Conservation (phyloP, 1,139 yeast species). For the Yamadazyma triangularis region DNA sequence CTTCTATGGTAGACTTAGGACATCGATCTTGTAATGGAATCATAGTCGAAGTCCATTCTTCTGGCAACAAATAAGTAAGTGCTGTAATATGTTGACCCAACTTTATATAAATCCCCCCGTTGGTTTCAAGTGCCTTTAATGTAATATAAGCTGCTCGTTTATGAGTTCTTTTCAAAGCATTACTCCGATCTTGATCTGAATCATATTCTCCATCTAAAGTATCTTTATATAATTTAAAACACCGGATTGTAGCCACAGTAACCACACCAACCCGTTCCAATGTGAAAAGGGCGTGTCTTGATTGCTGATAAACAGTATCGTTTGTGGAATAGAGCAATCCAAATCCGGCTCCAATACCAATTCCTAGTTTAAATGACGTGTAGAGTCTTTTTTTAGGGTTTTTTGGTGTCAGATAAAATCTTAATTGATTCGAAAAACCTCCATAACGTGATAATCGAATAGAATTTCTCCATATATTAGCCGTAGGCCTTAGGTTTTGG, state of each 20-base stretch:
- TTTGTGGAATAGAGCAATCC: conserved; percentile 29
- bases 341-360: conserved; percentile 27
- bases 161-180: conserved; percentile 59
- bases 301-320: conserved; percentile 20
- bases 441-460: no score
- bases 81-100: conserved; percentile 94
- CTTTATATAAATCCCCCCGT: conserved; percentile 92
- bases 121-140: conserved; percentile 69
- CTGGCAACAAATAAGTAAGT: conserved; percentile 82
- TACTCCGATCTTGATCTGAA: conserved; percentile 43
- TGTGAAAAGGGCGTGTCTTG: conserved; percentile 34
- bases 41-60: conserved; percentile 96
- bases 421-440: no score
- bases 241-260: conserved; percentile 55
- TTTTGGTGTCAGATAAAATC: no score
- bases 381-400: background rate
- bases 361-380: conserved; percentile 23
- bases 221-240: conserved; percentile 61
- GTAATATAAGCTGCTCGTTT: conserved; percentile 75
- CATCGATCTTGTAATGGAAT: conserved; percentile 88
- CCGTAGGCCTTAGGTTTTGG: no score
- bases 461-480: no score
- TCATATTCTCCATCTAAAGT: conserved; percentile 46
- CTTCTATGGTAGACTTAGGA: conserved; percentile 72
- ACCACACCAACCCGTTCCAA: conserved; percentile 60